Evolutionary conservation across 768 basidiomycete genomes (phyloP).

Genomic region (Myochromella boudieri): DNA sequence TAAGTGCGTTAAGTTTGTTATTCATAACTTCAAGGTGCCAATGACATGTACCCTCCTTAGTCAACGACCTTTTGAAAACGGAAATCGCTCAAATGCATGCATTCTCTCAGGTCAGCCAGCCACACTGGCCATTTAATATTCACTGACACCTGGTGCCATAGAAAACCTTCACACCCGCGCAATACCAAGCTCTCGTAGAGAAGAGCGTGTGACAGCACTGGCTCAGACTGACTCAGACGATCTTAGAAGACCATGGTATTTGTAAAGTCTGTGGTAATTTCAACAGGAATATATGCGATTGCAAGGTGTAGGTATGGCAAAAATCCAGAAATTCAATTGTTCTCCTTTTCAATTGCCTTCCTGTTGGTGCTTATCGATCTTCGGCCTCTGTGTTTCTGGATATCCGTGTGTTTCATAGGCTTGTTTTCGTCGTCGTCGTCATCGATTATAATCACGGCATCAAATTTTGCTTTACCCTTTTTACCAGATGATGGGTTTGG

Average conservation of each 20-base stretch:
- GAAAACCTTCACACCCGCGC: constrained; percentile 75
- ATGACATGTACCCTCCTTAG: constrained; percentile 35
- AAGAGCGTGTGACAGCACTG: constrained; percentile 9
- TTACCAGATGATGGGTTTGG: no score
- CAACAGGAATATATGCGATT: no score
- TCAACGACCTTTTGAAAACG: constrained; percentile 73
- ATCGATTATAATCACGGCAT: not conserved
- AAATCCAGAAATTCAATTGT: not conserved
- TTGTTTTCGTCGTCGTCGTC: constrained; percentile 8
- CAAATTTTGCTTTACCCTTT: no score
- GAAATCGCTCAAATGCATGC: constrained; percentile 84
- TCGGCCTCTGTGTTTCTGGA: no score
- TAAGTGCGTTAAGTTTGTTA: constrained; percentile 42
- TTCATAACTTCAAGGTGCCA: not conserved
- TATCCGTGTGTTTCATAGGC: no score
- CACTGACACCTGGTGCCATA: constrained; percentile 22
- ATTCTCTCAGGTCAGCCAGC: constrained; percentile 74
- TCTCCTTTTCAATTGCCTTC: constrained; percentile 16
- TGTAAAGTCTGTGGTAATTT: no score
- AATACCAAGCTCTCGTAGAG: constrained; percentile 46
- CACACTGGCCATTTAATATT: not conserved
- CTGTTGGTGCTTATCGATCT: not conserved
- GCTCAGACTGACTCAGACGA: no score
- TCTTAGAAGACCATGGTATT: no score
- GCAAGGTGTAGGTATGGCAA: no score